Evolutionary conservation across 441 rosid genomes (phyloP).

Genomic region (Populus tomentosa): DNA sequence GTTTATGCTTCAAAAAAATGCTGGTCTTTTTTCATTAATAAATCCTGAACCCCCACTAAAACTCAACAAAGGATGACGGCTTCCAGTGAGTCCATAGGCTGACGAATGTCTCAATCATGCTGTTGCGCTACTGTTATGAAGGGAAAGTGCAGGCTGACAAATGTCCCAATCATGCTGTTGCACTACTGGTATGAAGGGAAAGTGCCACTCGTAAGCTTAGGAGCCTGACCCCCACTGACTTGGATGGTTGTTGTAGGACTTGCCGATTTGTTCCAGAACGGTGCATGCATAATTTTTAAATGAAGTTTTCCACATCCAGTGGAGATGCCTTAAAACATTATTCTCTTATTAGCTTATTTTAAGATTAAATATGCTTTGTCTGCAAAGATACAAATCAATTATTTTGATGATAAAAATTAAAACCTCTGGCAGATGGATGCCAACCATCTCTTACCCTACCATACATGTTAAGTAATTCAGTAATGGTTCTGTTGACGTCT

Average conservation of each 20-base stretch:
- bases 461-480: background rate
- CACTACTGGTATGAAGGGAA: background rate
- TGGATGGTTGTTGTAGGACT: constrained; percentile 10
- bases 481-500: background rate
- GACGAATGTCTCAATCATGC: background rate
- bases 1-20: constrained; percentile 39
- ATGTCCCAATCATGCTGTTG: constrained; percentile 1
- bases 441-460: background rate
- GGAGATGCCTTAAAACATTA: background rate
- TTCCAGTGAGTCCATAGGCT: constrained; percentile 14
- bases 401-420: background rate
- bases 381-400: background rate
- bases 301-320: background rate
- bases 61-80: constrained; percentile 44
- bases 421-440: background rate
- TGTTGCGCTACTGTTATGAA: constrained; percentile 3
- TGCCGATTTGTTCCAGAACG: background rate
- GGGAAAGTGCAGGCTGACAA: constrained; percentile 9
- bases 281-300: background rate
- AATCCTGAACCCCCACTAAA: constrained; percentile 51
- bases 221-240: constrained; percentile 8
- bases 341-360: background rate
- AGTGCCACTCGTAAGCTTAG: constrained; percentile 10
- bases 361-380: background rate
- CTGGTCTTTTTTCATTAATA: constrained; percentile 31